Conservation (phyloP, 805 yeast species). For the Lipomyces chichibuensis region DNA sequence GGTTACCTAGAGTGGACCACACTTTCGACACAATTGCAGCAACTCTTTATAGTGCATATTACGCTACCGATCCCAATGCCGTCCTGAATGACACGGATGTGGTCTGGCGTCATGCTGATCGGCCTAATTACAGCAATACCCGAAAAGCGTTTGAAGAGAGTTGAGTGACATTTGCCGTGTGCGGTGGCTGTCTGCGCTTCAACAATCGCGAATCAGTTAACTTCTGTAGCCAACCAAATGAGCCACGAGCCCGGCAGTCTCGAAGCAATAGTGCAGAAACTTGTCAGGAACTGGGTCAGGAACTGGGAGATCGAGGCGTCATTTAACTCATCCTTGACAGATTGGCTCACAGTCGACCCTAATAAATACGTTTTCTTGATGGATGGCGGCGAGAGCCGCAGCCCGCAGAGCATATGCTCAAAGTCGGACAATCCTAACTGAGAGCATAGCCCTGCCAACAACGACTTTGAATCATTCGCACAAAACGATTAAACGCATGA, state of each 20-base stretch:
- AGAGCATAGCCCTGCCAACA: background rate
- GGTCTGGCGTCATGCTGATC: background rate
- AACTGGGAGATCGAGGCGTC: background rate
- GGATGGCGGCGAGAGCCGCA: background rate
- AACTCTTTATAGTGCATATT: background rate
- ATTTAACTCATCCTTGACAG: background rate
- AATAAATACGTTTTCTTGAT: background rate
- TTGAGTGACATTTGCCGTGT: background rate
- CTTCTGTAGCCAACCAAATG: background rate
- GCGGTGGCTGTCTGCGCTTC: too few species aligned
- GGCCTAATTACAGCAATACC: background rate
- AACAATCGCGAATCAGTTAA: too few species aligned
- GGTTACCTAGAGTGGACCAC: too few species aligned
- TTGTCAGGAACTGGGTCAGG: too few species aligned
- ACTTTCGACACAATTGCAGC: too few species aligned
- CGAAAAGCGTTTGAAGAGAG: background rate
- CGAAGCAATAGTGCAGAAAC: background rate
- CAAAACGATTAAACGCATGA: background rate
- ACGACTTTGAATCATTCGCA: background rate
- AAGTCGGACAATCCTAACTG: background rate
- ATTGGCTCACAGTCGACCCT: background rate
- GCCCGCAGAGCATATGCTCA: background rate
- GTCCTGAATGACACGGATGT: background rate
- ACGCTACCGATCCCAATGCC: background rate
- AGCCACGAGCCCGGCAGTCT: background rate